These are phyloP conservation scores for Chaetomiaceae sp. DNA, from an alignment of 2,329 filamentous ascomycete species.

Conservation along the genomic window DNA sequence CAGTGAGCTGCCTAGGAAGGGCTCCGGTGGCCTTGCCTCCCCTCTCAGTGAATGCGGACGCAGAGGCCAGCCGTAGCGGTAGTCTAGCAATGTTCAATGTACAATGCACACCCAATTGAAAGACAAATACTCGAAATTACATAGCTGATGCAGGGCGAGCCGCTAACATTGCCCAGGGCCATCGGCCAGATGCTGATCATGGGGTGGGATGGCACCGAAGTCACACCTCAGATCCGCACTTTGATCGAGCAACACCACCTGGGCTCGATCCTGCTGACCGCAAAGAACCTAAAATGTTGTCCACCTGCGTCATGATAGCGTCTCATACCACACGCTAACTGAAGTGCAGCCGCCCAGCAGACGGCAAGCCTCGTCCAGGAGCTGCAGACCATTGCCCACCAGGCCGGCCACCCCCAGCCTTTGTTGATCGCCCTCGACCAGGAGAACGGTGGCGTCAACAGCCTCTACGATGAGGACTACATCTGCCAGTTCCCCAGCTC, in stretches of 20 bases:
- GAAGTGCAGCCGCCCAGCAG: conserved; percentile 71
- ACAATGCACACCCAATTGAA: no score
- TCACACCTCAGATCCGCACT: conserved; percentile 75
- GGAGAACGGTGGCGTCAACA: conserved; percentile 97
- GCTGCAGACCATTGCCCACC: conserved; percentile 83
- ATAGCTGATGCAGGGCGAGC: background rate
- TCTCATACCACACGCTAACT: conserved; percentile 11
- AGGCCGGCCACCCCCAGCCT: conserved; percentile 84
- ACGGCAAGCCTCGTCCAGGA: conserved; percentile 85
- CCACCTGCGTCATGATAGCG: conserved; percentile 10
- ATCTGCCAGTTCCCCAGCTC: conserved; percentile 95
- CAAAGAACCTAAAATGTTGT: conserved; percentile 80
- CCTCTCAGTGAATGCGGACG: no score
- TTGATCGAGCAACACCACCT: conserved; percentile 82
- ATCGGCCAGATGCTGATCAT: conserved; percentile 76
- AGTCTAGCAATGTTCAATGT: no score
- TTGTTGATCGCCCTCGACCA: conserved; percentile 90
- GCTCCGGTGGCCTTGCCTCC: no score
- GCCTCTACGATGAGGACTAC: conserved; percentile 90
- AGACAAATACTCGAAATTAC: no score
- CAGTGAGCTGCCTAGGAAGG: no score
- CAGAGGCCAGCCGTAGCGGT: no score
- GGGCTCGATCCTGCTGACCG: conserved; percentile 78
- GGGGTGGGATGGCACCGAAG: conserved; percentile 80
- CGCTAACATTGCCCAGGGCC: conserved; percentile 41